These are phyloP conservation scores for Cercospora berteroae DNA, from an alignment of 2,329 filamentous ascomycete species.

Conservation along the genomic window DNA sequence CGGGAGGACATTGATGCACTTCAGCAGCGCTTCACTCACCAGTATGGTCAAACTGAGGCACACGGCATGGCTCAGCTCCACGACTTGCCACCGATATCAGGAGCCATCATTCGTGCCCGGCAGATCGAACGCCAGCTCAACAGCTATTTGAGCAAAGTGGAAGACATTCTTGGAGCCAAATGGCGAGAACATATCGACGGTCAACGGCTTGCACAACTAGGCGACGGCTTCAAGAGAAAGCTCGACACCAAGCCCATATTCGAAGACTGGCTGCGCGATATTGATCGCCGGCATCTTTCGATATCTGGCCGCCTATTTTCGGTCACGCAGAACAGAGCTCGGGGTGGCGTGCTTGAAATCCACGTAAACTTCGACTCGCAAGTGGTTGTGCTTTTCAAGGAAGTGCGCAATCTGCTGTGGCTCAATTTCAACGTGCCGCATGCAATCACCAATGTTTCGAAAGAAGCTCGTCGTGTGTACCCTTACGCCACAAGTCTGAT, in stretches of 20 bases:
- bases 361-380: constrained; percentile 96
- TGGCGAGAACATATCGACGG: constrained; percentile 95
- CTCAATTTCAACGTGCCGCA: constrained; percentile 93
- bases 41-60: constrained; percentile 96
- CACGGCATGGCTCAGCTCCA: constrained; percentile 97
- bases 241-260: constrained; percentile 91
- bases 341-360: constrained; percentile 83
- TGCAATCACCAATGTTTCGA: constrained; percentile 90
- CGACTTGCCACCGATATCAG: constrained; percentile 91
- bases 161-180: constrained; percentile 89
- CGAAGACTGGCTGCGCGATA: constrained; percentile 91
- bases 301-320: constrained; percentile 91
- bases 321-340: constrained; percentile 82
- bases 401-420: constrained; percentile 94
- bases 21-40: constrained; percentile 96
- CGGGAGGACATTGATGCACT: constrained; percentile 91
- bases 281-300: constrained; percentile 80
- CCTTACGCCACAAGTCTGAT: constrained; percentile 97
- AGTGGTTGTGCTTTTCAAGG: constrained; percentile 96
- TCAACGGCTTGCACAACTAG: constrained; percentile 87
- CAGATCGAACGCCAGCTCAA: constrained; percentile 96
- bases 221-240: constrained; percentile 92
- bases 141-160: constrained; percentile 98
- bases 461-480: constrained; percentile 98
- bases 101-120: constrained; percentile 94